Evolutionary conservation across 192 early-diverging fungal genomes (phyloP), one percentile per base, ranked within the genome.

Genomic region (Pilobolus umbonatus): DNA sequence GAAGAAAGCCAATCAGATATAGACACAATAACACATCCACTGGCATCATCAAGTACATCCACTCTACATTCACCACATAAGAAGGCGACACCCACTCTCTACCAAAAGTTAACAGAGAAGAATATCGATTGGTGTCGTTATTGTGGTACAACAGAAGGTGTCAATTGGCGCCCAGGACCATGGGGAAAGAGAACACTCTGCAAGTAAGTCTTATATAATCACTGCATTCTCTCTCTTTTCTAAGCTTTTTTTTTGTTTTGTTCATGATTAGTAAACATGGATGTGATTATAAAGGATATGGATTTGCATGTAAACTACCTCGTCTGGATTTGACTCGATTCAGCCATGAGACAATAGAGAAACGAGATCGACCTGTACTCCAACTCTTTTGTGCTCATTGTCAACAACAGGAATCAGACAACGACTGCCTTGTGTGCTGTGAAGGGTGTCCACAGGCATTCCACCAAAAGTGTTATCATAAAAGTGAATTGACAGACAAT

Each of bases 271-370:
- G 79, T 70, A 93, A 93, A 71, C 93, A 95, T 67, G 93, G 93
- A 44, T 95, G 93, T 67, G 93, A 93, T 75, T 95, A 91, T 72
- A 93, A 93, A 69, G 93, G 93, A 48, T 95, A 93, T 59, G 93
- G 93, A 24, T 93, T 93, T 62, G 88, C 88, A 2, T 91, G 87
- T 64, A 95, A 92, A 65, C 72, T 88, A 69, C 88, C 89, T 46
- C 87, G 93, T 19, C 77, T 95, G 22, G 88, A 95, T 61, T 75
- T 95, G 57, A 83, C 82, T 32, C 75, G 75, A 47, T 95, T 91
- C 68, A 72, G 61, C 9, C 71, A 83, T 42, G 93, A 95, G 60
- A 51, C 83, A 25, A 78, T 92, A 22, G 81, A 87, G 28, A 82
- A 90, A 48, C 85, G 93, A 35, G 77, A 82, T 47, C 83, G 90